phyloP scores from a whole-genome alignment of 495 filamentous ascomycete species.

The Penicillium odoratum region DNA sequence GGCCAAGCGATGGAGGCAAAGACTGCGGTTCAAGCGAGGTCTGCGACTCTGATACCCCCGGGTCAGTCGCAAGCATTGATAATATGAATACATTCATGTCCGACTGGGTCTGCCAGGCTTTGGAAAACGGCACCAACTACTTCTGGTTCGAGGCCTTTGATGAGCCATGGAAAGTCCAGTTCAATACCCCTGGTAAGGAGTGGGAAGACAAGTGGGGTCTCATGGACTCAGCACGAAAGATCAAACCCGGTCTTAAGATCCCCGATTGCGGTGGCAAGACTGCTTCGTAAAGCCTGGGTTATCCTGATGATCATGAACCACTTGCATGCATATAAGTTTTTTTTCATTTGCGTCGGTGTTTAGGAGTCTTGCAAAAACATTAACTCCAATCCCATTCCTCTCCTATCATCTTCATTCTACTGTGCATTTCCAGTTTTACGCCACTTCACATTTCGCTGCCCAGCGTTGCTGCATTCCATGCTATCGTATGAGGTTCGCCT shows the following conservation, averaged over 20 bases:
- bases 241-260: conserved; percentile 84
- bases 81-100: conserved; percentile 88
- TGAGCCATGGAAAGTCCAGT: conserved; percentile 87
- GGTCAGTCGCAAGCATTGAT: conserved; percentile 73
- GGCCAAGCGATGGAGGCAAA: conserved; percentile 84
- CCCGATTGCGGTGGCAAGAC: conserved; percentile 84
- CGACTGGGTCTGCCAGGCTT: conserved; percentile 77
- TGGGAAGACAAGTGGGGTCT: conserved; percentile 98
- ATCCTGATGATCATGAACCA: conserved; percentile 26
- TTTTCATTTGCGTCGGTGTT: conserved; percentile 7
- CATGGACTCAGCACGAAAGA: conserved; percentile 79
- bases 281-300: conserved; percentile 32
- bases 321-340: conserved; percentile 18
- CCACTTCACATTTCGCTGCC: not conserved
- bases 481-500: not conserved
- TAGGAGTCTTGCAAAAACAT: not conserved
- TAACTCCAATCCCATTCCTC: not conserved
- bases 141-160: conserved; percentile 98
- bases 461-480: not conserved
- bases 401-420: not conserved
- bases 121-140: conserved; percentile 82
- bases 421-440: not conserved
- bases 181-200: conserved; percentile 65
- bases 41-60: conserved; percentile 55
- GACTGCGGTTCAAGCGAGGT: conserved; percentile 61